Base-by-base conservation (phyloP, 306 rosid species). In the Cicer yamashitae region DNA sequence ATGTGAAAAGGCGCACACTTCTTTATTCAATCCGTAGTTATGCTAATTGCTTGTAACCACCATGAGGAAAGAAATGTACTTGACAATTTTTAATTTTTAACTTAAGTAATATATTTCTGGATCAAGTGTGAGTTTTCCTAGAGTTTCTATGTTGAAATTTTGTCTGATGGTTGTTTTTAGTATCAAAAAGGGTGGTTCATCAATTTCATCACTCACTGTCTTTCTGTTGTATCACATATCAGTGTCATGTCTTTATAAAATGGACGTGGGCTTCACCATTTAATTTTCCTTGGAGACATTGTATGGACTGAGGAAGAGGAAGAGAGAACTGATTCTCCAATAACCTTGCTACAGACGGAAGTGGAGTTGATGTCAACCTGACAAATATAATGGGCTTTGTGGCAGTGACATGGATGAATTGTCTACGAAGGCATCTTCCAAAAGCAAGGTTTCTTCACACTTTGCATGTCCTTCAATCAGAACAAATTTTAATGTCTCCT, bases 401-500 rank as follows among this genome's bases (percentile, higher is more conserved):
- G 81, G 79, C 81, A 78, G 38, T 70, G 48, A 18, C 71, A 53
- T 83, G 88, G 93, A 57, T 50, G 58, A 80, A 73, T 70, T 70
- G 44, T 73, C 40, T 85, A 65, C 72, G 84, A 74, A 85, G 61
- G 68, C 74, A 64, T 58, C 64, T 80, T 70, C 84, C 72, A 30
- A 79, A 79, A 44, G 20, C 18, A 63, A 81, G 89, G 88, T 40
- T 79, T 53, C 73, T 83, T 53, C 80, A 80, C 70, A 80, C 82
- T 52, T 77, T 71, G 63, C 48, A 43, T 71, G 62, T 44, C 15
- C 64, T 58, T 25, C 82, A 76, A 73, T 30, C 63, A 60, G 75
- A 43, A 72, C 79, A 79, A 79, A 87, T 84, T 81, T 66, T 91
- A 47, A 25, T 88, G 80, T 91, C 97, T 79, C 97, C 97, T 34